These are phyloP conservation scores for Stentor roeselii DNA, from an alignment of 73 alveolate species.

Conservation along the genomic window DNA sequence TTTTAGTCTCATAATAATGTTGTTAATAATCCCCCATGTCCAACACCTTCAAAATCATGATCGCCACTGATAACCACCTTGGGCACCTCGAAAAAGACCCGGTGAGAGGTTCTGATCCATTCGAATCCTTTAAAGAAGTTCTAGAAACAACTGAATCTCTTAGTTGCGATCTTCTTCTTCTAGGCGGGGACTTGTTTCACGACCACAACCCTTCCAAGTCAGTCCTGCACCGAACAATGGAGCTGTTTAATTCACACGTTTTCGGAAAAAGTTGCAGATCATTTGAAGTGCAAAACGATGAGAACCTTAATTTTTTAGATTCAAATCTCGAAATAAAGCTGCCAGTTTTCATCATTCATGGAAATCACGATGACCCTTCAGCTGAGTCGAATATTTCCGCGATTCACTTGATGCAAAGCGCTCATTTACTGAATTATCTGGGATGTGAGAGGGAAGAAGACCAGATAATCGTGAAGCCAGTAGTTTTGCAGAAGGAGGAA, in stretches of 20 bases:
- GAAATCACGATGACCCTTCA: slow-evolving; percentile 96
- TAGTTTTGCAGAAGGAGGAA: slow-evolving; percentile 80
- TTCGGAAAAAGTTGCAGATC: slow-evolving; percentile 78
- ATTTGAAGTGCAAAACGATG: slow-evolving; percentile 65
- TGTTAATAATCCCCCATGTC: neutral
- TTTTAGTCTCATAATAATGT: too few relatives aligned
- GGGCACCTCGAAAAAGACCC: slow-evolving; percentile 90
- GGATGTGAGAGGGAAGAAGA: slow-evolving; percentile 81
- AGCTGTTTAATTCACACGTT: slow-evolving; percentile 76
- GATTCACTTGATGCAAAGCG: slow-evolving; percentile 70
- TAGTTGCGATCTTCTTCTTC: slow-evolving; percentile 72
- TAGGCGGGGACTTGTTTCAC: slow-evolving; percentile 98
- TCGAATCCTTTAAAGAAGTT: slow-evolving; percentile 88
- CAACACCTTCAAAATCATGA: slow-evolving; percentile 68
- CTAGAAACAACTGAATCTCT: slow-evolving; percentile 54
- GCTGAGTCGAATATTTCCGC: slow-evolving; percentile 85
- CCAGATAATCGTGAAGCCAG: slow-evolving; percentile 79
- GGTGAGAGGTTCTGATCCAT: slow-evolving; percentile 87
- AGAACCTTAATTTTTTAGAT: slow-evolving; percentile 71
- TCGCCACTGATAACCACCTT: slow-evolving; percentile 94
- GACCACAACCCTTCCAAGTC: slow-evolving; percentile 89
- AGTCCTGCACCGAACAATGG: slow-evolving; percentile 61
- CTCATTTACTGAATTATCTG: slow-evolving; percentile 84
- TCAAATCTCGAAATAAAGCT: slow-evolving; percentile 74
- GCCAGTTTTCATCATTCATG: slow-evolving; percentile 94